Conservation (phyloP, 371 early-diverging fungal species). For the Saksenaea vasiformis region DNA sequence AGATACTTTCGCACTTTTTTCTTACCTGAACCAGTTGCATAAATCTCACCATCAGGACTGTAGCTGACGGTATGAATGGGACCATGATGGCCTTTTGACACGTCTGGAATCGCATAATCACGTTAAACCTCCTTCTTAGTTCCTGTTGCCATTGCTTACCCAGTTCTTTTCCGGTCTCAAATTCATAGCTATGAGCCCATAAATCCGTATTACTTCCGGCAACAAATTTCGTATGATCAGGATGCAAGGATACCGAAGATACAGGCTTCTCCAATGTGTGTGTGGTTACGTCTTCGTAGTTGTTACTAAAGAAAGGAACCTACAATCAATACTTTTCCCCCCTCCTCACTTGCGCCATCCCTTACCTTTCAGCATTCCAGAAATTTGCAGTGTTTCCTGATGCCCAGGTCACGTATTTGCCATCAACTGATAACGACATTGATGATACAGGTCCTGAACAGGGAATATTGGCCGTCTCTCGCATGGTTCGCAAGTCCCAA, state of each 20-base stretch:
- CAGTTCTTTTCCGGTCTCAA: constrained; percentile 66
- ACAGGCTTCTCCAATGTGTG: constrained; percentile 65
- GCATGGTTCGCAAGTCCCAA: constrained; percentile 74
- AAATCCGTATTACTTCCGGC: constrained; percentile 77
- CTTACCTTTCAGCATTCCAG: constrained; percentile 71
- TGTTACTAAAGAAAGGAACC: constrained; percentile 50
- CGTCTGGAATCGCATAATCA: constrained; percentile 41
- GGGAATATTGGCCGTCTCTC: constrained; percentile 60
- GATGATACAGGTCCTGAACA: constrained; percentile 65
- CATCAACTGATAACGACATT: constrained; percentile 72
- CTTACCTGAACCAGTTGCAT: constrained; percentile 81
- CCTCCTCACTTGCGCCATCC: not conserved
- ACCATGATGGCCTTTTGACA: constrained; percentile 89
- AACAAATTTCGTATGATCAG: constrained; percentile 73
- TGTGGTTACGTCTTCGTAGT: not conserved
- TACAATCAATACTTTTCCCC: constrained; percentile 37
- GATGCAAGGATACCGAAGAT: constrained; percentile 79
- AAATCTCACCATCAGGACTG: constrained; percentile 88
- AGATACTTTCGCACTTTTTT: not conserved
- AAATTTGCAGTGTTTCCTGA: constrained; percentile 75
- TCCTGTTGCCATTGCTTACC: constrained; percentile 19
- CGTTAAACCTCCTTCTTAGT: not conserved
- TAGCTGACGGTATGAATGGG: constrained; percentile 86
- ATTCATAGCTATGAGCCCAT: constrained; percentile 82
- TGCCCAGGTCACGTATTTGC: constrained; percentile 68